Base-by-base conservation (phyloP, 2,329 filamentous ascomycete genomes). In the Cucurbitaria berberidis region DNA sequence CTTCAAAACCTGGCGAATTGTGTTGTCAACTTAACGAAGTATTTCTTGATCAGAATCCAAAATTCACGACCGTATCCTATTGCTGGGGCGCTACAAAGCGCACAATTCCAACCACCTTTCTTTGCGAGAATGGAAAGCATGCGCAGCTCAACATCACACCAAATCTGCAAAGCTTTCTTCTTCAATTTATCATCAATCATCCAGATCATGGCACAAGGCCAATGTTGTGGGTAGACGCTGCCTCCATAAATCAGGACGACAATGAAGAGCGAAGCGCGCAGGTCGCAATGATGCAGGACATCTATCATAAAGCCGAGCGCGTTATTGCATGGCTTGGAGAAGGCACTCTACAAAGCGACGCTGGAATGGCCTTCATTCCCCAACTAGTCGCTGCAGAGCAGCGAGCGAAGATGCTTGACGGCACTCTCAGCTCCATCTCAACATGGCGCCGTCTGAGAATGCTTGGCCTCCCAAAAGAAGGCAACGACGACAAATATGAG, bases 301-400 rank as follows among this genome's bases (percentile, higher is more conserved):
- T 74, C 39, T 75, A 64, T 50, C 42, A 58, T 26, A 24, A 45
- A 16, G 65, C 67, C 8, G 13, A 49, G 3, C 49, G 54, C 16
- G 63, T 69, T 8, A 30, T 68, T 16, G 56, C 66, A 7, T 74
- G 69, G 69, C 53, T 73, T 3, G 69, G 69, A 6, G 45, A 59
- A n/a, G 48, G 40, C 9, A 22, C 34, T 5, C 10, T 45, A 15
- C 30, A 57, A 22, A 61, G 47, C 44, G 13, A 43, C 5, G 6
- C 10, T 15, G 57, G 38, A 16, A 22, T 63, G 5, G 16, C 53
- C 7, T 30, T 57, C 4, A 43, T 57, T 15, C 26, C 29, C 22
- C 29, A 51, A n/a, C 40, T 60, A 10, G 45, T 43, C 3, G 19
- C 38, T 18, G 38, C 44, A 21, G 38, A 50, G 24, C 34, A 51